Evolutionary conservation across 2,329 filamentous ascomycete species (phyloP).

Genomic region (Tricladium varicosporioides): DNA sequence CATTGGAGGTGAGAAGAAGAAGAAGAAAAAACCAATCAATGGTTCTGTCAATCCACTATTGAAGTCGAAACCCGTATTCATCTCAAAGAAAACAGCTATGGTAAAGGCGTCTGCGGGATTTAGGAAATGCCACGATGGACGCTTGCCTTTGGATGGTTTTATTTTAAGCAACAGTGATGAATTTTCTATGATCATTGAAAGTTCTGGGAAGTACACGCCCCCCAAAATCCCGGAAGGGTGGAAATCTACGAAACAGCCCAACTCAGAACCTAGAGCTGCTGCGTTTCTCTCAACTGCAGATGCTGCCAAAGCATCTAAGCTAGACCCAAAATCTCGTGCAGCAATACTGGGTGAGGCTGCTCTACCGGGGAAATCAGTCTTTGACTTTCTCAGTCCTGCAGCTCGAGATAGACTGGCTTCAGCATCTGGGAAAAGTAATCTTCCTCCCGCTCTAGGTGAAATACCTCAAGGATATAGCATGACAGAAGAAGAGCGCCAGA

Average conservation of each 20-base stretch:
- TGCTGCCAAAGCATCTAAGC: slow-evolving; percentile 71
- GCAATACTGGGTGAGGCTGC: slow-evolving; percentile 76
- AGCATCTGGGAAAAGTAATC: slow-evolving; percentile 70
- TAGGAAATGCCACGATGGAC: slow-evolving; percentile 79
- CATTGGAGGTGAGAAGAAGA: slow-evolving; percentile 79
- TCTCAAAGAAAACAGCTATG: slow-evolving; percentile 61
- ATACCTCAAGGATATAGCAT: slow-evolving; percentile 63
- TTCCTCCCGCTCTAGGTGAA: slow-evolving; percentile 78
- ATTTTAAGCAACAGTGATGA: slow-evolving; percentile 58
- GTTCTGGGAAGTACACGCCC: slow-evolving; percentile 53
- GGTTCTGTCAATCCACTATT: slow-evolving; percentile 62
- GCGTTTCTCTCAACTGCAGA: slow-evolving; percentile 68
- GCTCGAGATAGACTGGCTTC: slow-evolving; percentile 74
- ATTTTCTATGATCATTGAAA: slow-evolving; percentile 44
- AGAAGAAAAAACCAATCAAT: slow-evolving; percentile 62
- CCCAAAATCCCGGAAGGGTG: slow-evolving; percentile 71
- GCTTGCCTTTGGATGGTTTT: slow-evolving; percentile 77
- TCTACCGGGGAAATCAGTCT: slow-evolving; percentile 89
- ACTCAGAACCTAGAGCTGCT: slow-evolving; percentile 33
- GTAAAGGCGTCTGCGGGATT: slow-evolving; percentile 44
- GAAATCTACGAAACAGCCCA: slow-evolving; percentile 58
- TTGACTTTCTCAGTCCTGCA: slow-evolving; percentile 82
- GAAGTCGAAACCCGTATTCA: slow-evolving; percentile 69
- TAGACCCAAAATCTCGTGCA: slow-evolving; percentile 76
- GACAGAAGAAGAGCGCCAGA: slow-evolving; percentile 60